phyloP scores from a whole-genome alignment of 140 eudicot species.

The Anethum foeniculum region DNA sequence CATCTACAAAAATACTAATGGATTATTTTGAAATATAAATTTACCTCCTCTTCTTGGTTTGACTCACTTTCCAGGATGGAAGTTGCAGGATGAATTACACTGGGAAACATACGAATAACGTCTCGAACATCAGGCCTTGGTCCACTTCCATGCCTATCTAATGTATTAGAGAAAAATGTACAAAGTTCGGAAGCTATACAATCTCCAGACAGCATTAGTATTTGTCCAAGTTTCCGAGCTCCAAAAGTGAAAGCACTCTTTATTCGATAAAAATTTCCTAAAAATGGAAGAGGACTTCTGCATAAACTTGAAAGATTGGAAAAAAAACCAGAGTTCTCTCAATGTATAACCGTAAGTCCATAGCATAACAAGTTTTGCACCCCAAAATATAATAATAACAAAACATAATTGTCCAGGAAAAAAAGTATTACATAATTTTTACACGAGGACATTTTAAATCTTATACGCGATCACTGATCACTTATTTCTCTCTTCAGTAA shows the following conservation, averaged over 20 bases:
- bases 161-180: constrained; percentile 58
- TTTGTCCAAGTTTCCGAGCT: constrained; percentile 53
- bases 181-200: constrained; percentile 40
- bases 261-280: constrained; percentile 76
- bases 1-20: not conserved
- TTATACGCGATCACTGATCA: not conserved
- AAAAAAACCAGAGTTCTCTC: not conserved
- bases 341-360: not conserved
- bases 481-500: not conserved
- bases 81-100: constrained; percentile 4
- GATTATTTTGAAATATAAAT: not conserved
- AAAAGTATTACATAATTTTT: not conserved
- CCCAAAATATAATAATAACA: not conserved
- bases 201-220: constrained; percentile 45
- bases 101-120: constrained; percentile 19
- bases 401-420: not conserved
- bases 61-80: constrained; percentile 3
- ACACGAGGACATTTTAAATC: not conserved
- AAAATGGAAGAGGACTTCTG: constrained; percentile 5
- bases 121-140: constrained; percentile 30
- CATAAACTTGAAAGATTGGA: not conserved
- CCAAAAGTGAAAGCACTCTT: constrained; percentile 74
- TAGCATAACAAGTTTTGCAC: not conserved
- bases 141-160: constrained; percentile 45
- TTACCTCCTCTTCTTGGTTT: constrained; percentile 7